Base-by-base conservation (phyloP, 495 filamentous ascomycete species). In the Penicillium arizonense region DNA sequence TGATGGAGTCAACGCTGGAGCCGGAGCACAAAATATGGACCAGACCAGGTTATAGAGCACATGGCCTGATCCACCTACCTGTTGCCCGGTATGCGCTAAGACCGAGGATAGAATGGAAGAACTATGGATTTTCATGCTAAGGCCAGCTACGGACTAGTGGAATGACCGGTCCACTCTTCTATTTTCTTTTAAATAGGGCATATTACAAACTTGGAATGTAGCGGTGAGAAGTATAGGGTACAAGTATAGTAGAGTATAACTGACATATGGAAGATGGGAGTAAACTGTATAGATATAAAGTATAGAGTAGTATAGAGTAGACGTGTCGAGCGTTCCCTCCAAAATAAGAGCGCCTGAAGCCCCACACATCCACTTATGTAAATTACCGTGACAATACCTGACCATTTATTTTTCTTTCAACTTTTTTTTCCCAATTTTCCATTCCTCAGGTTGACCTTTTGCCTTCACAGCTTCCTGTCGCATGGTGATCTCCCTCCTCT, bases 381-480 rank as follows among this genome's bases (percentile, higher is more conserved):
- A 34, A 42, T 42, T 32, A 50, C 48, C 26, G 13, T 50, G 28
- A 50, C 48, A 0, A 39, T 50, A 50, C 20, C 9, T 41, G 33
- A 50, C 47, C 6, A 4, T 35, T 23, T 50, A 33, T 13, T 38
- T 12, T 5, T n/a, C n/a, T 38, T 48, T 38, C 23, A 34, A 37
- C 34, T 43, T 50, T 50, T 50, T 50, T 43, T 37, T 21, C 7
- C 23, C 20, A 14, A 28, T 24, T 37, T 37, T 24, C 20, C 33
- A 65, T 71, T 62, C 65, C 68, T 68, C 59, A 65, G 57, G 23
- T 40, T 33, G 47, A 42, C 21, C 36, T 50, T 59, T 59, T 52
- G 58, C 58, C 59, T 49, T 56, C 42, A 40, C 47, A 52, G 40
- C 44, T 55, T 40, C 37, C 12, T 33, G 56, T 63, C 61, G 61